Base-by-base conservation (phyloP, 345 rosid genomes). In the Syzygium grande region DNA sequence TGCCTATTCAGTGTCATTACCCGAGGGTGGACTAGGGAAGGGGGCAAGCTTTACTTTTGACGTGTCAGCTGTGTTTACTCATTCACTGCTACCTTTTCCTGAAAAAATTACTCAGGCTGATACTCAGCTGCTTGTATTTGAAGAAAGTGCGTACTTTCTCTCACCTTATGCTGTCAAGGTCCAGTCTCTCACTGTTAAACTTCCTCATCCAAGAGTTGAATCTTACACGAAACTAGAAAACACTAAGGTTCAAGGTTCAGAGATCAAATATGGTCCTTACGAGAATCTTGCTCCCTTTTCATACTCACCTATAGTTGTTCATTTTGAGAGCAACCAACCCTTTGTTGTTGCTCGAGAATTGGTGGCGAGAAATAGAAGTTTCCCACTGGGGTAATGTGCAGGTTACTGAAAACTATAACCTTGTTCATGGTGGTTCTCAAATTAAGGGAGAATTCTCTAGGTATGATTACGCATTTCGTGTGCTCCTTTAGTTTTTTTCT, bases 361-460 rank as follows among this genome's bases (percentile, higher is more conserved):
- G 79, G 95, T 94, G 58, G 58, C 90, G 98, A 83, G 99, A 98
- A 91, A 94, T 98, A 87, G 98, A 96, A 91, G 94, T 98, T 88
- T 98, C 99, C 83, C 99, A 96, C 38, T 98, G 99, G 99, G 99
- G 99, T 79, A 95, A 95, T 58, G 96, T 98, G 86, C 98, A 96
- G 90, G 91, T 98, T 68, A 95, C 99, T 0, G 99, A 98, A 90
- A 92, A 98, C 90, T 98, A 98, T 89, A 92, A 92, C 59, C 73
- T 98, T 49, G 89, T 93, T 68, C 98, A 98, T 88, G 94, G 92
- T 22, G 99, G 99, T 78, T 97, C 99, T 88, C 93, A 94, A 86
- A 94, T 93, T 89, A 94, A 91, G 97, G 99, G 99, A 65, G 99
- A 95, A 92, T 97, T 97, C 92, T 98, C 99, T 84, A 95, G 99